Evolutionary conservation across 495 filamentous ascomycete species (phyloP).

Genomic region (Penicillium odoratum): DNA sequence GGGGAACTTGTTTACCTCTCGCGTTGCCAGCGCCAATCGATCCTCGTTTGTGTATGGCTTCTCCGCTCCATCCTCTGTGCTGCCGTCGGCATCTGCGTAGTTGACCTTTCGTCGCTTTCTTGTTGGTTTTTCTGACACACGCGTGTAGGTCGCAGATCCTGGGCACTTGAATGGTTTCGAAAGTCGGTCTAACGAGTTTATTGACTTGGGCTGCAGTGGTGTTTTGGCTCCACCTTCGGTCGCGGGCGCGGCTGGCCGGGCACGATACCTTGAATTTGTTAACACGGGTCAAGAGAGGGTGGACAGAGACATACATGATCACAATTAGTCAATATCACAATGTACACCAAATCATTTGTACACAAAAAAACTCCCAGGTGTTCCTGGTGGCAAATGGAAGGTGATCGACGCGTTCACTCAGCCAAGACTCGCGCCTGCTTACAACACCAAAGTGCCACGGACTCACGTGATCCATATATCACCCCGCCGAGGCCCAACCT

Average conservation of each 20-base stretch:
- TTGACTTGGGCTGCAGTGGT: slow-evolving; percentile 35
- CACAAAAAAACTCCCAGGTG: slow-evolving; percentile 6
- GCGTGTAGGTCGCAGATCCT: slow-evolving; percentile 68
- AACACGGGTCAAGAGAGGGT: background rate
- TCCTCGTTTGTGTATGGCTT: slow-evolving; percentile 89
- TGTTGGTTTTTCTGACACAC: slow-evolving; percentile 76
- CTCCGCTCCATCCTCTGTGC: slow-evolving; percentile 63
- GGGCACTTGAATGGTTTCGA: slow-evolving; percentile 92
- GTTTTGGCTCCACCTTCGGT: slow-evolving; percentile 34
- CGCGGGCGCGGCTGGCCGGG: slow-evolving; percentile 29
- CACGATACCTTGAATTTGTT: slow-evolving; percentile 43
- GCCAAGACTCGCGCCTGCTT: slow-evolving; percentile 24
- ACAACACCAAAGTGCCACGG: slow-evolving; percentile 43
- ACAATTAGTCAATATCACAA: background rate
- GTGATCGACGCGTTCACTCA: slow-evolving; percentile 25
- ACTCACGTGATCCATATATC: slow-evolving; percentile 29
- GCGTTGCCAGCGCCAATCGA: slow-evolving; percentile 77
- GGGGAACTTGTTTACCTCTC: slow-evolving; percentile 87
- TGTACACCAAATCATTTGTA: slow-evolving; percentile 12
- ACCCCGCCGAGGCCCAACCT: slow-evolving; percentile 11
- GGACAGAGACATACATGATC: slow-evolving; percentile 12
- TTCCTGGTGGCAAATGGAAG: slow-evolving; percentile 7
- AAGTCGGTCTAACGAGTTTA: slow-evolving; percentile 67
- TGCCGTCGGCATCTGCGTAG: slow-evolving; percentile 79
- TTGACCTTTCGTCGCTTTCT: slow-evolving; percentile 88